Conservation (phyloP, 371 early-diverging fungal genomes). For the Rhizopus delemar region DNA sequence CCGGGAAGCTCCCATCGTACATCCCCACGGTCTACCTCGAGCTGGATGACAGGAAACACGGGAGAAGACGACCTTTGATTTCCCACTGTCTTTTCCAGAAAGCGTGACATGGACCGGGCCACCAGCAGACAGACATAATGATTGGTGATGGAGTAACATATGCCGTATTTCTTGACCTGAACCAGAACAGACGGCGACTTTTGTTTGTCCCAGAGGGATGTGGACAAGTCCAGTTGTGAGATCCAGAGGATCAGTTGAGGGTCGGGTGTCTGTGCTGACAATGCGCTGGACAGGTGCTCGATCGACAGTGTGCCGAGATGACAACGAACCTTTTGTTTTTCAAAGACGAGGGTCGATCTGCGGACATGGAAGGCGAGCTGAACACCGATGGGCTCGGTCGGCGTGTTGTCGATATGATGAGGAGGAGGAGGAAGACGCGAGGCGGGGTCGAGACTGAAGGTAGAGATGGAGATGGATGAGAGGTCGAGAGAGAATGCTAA, state of each 20-base stretch:
- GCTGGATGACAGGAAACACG: background rate
- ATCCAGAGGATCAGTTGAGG: constrained; percentile 19
- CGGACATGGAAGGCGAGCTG: constrained; percentile 5
- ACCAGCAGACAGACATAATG: constrained; percentile 20
- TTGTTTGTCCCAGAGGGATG: background rate
- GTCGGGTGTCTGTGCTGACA: background rate
- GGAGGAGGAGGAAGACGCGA: background rate
- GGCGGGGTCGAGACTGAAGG: background rate
- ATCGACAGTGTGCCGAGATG: constrained; percentile 13
- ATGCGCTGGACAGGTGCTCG: constrained; percentile 9
- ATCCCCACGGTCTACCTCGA: constrained; percentile 13
- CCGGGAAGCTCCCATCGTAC: constrained; percentile 11
- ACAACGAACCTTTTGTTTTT: constrained; percentile 11
- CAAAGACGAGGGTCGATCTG: constrained; percentile 10
- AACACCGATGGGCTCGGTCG: background rate
- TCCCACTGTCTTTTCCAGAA: no score
- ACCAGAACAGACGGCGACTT: background rate
- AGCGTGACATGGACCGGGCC: background rate
- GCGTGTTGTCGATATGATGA: constrained; percentile 21
- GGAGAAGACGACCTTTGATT: background rate
- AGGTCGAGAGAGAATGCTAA: constrained; percentile 18
- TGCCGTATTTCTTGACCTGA: constrained; percentile 15
- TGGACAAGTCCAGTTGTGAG: constrained; percentile 11
- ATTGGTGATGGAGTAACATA: constrained; percentile 16
- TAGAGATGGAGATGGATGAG: background rate